Percentiles rank a stretch among this genome's conserved stretches.
Conservation (phyloP, 176 grass and related monocot species). For the Melocanna baccifera region DNA sequence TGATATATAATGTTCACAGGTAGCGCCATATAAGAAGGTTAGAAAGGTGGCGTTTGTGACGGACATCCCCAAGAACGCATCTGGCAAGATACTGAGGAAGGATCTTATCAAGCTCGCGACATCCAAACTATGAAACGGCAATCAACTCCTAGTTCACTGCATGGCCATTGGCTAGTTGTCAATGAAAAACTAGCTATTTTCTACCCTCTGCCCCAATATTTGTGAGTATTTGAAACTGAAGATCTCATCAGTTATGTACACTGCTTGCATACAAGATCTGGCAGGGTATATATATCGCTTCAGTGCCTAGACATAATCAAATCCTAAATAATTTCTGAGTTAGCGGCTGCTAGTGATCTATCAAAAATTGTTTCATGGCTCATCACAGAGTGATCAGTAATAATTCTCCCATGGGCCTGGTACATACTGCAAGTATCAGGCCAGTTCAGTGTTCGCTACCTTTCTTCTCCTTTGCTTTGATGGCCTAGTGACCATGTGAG, state of each 20-base stretch:
- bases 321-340: not conserved
- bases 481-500: too few species aligned
- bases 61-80: slow-evolving; percentile 87
- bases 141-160: not conserved
- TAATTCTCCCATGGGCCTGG: not conserved
- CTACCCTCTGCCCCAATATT: not conserved
- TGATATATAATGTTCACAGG: slow-evolving; percentile 29
- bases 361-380: not conserved
- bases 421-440: too few species aligned
- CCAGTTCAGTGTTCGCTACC: not conserved
- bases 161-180: not conserved
- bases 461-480: not conserved
- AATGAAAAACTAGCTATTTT: not conserved
- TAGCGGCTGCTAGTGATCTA: not conserved
- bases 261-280: not conserved
- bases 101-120: slow-evolving; percentile 89
- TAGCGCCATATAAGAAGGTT: slow-evolving; percentile 92
- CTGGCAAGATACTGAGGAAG: slow-evolving; percentile 89
- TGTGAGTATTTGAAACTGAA: not conserved
- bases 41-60: slow-evolving; percentile 71
- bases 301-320: not conserved
- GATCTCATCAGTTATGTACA: not conserved
- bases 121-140: slow-evolving; percentile 59
- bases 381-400: not conserved
- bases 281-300: not conserved